These are phyloP conservation scores for Apiospora arundinis DNA, from an alignment of 2,329 filamentous ascomycete species.

Conservation along the genomic window DNA sequence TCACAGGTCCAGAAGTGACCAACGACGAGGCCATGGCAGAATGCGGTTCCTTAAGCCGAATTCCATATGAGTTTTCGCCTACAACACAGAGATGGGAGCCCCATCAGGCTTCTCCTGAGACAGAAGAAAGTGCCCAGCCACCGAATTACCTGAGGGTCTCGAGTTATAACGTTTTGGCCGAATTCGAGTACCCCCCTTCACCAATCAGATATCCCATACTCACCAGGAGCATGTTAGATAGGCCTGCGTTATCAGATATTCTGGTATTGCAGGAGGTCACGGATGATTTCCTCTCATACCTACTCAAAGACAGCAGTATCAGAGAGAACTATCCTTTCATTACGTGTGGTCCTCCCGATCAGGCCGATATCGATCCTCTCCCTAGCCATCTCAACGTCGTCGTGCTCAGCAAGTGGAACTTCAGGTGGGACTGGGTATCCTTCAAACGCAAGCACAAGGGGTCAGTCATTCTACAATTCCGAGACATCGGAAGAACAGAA, in stretches of 20 bases:
- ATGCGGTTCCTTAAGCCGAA: slow-evolving; percentile 23
- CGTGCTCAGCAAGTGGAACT: slow-evolving; percentile 61
- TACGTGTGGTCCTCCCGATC: slow-evolving; percentile 62
- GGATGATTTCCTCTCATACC: slow-evolving; percentile 64
- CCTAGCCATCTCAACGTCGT: slow-evolving; percentile 67
- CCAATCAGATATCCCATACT: slow-evolving; percentile 50
- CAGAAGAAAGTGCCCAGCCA: not conserved
- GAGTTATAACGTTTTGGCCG: slow-evolving; percentile 60
- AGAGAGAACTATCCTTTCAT: slow-evolving; percentile 58
- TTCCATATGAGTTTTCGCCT: slow-evolving; percentile 31
- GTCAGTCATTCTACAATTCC: slow-evolving; percentile 55
- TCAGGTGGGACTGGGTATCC: slow-evolving; percentile 61
- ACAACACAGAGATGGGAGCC: slow-evolving; percentile 31
- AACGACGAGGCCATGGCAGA: not conserved
- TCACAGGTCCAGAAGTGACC: not conserved
- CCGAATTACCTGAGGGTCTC: slow-evolving; percentile 43
- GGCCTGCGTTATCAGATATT: slow-evolving; percentile 51
- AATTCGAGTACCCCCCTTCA: slow-evolving; percentile 55
- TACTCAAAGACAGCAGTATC: slow-evolving; percentile 56
- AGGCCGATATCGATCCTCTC: slow-evolving; percentile 59
- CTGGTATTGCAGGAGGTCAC: slow-evolving; percentile 68
- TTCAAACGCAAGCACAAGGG: slow-evolving; percentile 64
- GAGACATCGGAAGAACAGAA: slow-evolving; percentile 36
- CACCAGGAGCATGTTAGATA: slow-evolving; percentile 50
- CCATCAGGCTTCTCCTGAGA: not conserved